A percentile compares a stretch with the other conserved stretches of the same genome.
phyloP scores from a whole-genome alignment of 2,329 filamentous ascomycete species.

The Penicillium sp. region DNA sequence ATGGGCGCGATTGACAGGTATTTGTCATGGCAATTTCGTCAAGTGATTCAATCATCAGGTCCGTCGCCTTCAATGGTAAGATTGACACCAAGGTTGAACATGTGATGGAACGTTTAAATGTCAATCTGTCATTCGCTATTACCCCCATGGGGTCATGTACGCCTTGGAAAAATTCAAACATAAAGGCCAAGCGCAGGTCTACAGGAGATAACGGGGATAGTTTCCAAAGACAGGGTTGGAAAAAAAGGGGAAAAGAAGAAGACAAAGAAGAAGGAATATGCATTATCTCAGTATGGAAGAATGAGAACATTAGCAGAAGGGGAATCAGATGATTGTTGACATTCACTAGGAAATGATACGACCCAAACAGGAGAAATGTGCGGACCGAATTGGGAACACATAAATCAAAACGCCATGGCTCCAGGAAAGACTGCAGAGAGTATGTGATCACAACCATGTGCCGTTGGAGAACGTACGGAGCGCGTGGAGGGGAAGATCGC shows the following conservation, averaged over 20 bases:
- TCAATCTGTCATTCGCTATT: too few relatives aligned
- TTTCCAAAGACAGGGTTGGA: background rate
- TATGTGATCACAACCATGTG: background rate
- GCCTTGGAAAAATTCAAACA: background rate
- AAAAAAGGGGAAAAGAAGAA: background rate
- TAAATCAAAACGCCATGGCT: background rate
- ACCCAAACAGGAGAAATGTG: background rate
- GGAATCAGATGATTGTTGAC: background rate
- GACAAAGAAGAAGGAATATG: background rate
- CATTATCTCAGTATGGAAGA: background rate
- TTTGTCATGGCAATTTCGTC: too few relatives aligned
- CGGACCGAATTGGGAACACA: background rate
- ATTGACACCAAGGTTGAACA: too few relatives aligned
- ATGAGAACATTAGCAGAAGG: background rate
- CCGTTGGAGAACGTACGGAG: background rate
- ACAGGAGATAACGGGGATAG: background rate
- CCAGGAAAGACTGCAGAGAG: too few relatives aligned
- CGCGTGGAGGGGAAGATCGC: background rate
- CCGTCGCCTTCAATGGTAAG: too few relatives aligned
- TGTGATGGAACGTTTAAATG: too few relatives aligned
- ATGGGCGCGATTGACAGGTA: too few relatives aligned
- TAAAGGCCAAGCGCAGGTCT: background rate
- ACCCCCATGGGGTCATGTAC: too few relatives aligned
- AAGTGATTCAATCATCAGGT: too few relatives aligned
- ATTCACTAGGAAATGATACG: conserved; percentile 3